These are phyloP conservation scores for Cotoneaster glaucophyllus DNA, from an alignment of 306 rosid genomes.

Conservation along the genomic window DNA sequence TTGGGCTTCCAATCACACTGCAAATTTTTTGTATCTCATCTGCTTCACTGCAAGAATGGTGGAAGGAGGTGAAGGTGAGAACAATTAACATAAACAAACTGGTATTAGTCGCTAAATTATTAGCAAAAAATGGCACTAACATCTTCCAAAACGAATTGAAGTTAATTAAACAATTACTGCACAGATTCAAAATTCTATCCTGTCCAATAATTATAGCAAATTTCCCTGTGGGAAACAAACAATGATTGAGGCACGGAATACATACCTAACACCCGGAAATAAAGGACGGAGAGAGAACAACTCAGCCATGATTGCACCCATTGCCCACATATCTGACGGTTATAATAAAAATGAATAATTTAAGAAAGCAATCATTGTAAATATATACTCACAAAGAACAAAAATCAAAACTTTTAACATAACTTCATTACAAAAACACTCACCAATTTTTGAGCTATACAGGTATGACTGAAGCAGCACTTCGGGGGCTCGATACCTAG, in stretches of 20 bases:
- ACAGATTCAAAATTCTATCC: background rate
- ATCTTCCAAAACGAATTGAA: background rate
- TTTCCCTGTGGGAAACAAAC: background rate
- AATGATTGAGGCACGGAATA: background rate
- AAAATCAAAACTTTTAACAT: background rate
- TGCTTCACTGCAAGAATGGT: conserved; percentile 55
- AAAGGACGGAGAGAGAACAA: conserved; percentile 87
- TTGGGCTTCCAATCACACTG: conserved; percentile 86
- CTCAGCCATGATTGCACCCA: conserved; percentile 99
- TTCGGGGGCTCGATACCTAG: conserved; percentile 99
- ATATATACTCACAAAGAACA: background rate
- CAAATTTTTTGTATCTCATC: conserved; percentile 94
- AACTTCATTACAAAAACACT: conserved; percentile 24
- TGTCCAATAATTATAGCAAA: background rate
- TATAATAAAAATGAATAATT: background rate
- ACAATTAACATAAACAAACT: background rate
- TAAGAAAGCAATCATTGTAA: background rate
- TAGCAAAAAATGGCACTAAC: background rate
- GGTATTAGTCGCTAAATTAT: background rate
- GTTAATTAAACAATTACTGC: background rate
- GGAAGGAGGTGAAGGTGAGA: background rate
- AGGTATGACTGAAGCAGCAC: conserved; percentile 89
- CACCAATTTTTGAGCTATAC: conserved; percentile 87
- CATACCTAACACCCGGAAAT: conserved; percentile 84
- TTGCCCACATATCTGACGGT: conserved; percentile 91